Evolutionary conservation across 352 stramenopile species (phyloP).

Genomic region (Phytophthora ohioensis): DNA sequence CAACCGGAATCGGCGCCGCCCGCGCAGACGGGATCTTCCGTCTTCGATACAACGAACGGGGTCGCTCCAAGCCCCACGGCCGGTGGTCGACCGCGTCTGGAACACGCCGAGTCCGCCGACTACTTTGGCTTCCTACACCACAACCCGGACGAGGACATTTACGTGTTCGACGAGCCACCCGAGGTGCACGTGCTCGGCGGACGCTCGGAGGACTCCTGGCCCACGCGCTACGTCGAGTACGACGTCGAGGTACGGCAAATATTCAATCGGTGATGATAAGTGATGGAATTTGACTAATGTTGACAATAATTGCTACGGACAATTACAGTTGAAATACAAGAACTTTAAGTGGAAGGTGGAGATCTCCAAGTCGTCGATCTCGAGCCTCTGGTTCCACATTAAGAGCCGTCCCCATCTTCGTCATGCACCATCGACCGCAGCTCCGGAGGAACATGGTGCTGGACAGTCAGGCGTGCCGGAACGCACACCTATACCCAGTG

Average conservation of each 20-base stretch:
- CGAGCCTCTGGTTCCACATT: conserved; percentile 89
- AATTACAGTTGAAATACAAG: conserved; percentile 69
- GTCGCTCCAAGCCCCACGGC: conserved; percentile 40
- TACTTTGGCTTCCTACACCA: conserved; percentile 64
- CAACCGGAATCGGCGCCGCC: conserved; percentile 3
- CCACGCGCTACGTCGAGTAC: conserved; percentile 86
- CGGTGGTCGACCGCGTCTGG: conserved; percentile 25
- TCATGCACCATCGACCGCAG: conserved; percentile 37
- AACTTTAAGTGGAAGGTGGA: conserved; percentile 87
- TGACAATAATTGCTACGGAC: not conserved
- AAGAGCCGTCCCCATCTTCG: conserved; percentile 80
- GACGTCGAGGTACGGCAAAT: conserved; percentile 69
- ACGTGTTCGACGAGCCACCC: conserved; percentile 78
- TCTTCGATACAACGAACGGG: conserved; percentile 49
- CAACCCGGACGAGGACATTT: conserved; percentile 71
- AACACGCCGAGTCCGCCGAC: conserved; percentile 37
- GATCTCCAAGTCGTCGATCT: conserved; percentile 84
- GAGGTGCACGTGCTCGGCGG: conserved; percentile 67
- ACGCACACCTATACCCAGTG: conserved; percentile 9
- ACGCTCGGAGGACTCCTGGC: conserved; percentile 82
- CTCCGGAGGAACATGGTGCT: conserved; percentile 35
- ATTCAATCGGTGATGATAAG: conserved; percentile 22
- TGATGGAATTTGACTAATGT: conserved; percentile 45
- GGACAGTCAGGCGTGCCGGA: conserved; percentile 35
- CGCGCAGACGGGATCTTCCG: conserved; percentile 34